Conservation (phyloP, 2,329 filamentous ascomycete genomes). For the Monosporascus sp. region DNA sequence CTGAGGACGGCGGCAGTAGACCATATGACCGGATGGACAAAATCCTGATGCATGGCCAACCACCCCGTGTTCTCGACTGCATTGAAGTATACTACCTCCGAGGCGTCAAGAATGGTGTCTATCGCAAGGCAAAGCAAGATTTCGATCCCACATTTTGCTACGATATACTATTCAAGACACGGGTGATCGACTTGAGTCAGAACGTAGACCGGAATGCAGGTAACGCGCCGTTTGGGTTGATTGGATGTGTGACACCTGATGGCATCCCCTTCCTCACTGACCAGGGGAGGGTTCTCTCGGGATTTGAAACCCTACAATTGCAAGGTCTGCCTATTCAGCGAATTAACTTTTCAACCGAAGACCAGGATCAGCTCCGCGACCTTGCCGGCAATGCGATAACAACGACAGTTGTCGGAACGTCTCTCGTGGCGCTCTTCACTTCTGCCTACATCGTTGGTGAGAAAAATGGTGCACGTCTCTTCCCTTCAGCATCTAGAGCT, state of each 20-base stretch:
- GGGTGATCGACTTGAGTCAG: slow-evolving; percentile 62
- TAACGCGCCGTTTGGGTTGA: slow-evolving; percentile 46
- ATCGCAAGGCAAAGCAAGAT: background rate
- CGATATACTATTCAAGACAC: slow-evolving; percentile 44
- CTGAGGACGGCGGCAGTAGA: slow-evolving; percentile 41
- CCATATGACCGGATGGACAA: slow-evolving; percentile 23
- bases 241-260: slow-evolving; percentile 62
- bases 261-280: slow-evolving; percentile 58
- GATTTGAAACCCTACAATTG: slow-evolving; percentile 57
- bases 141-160: slow-evolving; percentile 21
- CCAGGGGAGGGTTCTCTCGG: slow-evolving; percentile 54
- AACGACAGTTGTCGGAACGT: slow-evolving; percentile 62
- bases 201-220: slow-evolving; percentile 60
- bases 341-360: slow-evolving; percentile 60
- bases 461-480: background rate
- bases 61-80: slow-evolving; percentile 59
- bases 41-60: slow-evolving; percentile 38
- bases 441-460: slow-evolving; percentile 3
- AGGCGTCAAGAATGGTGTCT: slow-evolving; percentile 33
- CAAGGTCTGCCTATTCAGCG: slow-evolving; percentile 64
- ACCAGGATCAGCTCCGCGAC: slow-evolving; percentile 57
- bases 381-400: slow-evolving; percentile 79
- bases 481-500: background rate
- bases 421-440: slow-evolving; percentile 52
- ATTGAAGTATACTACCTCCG: slow-evolving; percentile 58